Evolutionary conservation across 2,329 filamentous ascomycete genomes (phyloP).

Genomic region (Colletotrichum endophyticum): DNA sequence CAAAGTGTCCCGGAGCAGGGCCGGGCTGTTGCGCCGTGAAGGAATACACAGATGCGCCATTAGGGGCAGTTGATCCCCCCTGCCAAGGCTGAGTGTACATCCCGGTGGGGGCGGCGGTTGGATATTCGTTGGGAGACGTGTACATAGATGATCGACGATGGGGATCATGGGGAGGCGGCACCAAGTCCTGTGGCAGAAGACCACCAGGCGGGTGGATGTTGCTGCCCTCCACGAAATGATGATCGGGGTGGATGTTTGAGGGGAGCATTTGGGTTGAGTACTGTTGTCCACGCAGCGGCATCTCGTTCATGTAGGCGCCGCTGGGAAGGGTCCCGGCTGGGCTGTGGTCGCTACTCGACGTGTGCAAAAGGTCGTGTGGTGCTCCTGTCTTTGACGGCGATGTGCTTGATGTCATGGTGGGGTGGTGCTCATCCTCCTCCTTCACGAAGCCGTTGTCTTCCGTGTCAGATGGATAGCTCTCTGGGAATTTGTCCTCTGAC

Average conservation of each 20-base stretch:
- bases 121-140: constrained; percentile 48
- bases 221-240: constrained; percentile 42
- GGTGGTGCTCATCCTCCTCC: constrained; percentile 48
- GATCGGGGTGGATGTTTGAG: constrained; percentile 44
- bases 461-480: constrained; percentile 52
- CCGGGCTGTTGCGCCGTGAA: constrained; percentile 45
- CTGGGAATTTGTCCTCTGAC: constrained; percentile 55
- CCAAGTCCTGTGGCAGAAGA: constrained; percentile 50
- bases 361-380: constrained; percentile 38
- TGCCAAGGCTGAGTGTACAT: constrained; percentile 53
- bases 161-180: constrained; percentile 47
- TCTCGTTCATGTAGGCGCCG: constrained; percentile 43
- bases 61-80: constrained; percentile 44
- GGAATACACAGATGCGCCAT: constrained; percentile 48
- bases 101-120: constrained; percentile 38
- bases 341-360: constrained; percentile 39
- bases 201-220: constrained; percentile 36
- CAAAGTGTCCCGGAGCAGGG: constrained; percentile 33
- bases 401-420: constrained; percentile 35
- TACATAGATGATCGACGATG: constrained; percentile 53
- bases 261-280: constrained; percentile 46
- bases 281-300: constrained; percentile 47
- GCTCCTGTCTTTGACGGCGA: constrained; percentile 39
- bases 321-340: constrained; percentile 35
- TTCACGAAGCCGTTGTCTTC: constrained; percentile 46